Conservation (phyloP, 73 alveolate genomes). For the Paramecium bursaria region DNA sequence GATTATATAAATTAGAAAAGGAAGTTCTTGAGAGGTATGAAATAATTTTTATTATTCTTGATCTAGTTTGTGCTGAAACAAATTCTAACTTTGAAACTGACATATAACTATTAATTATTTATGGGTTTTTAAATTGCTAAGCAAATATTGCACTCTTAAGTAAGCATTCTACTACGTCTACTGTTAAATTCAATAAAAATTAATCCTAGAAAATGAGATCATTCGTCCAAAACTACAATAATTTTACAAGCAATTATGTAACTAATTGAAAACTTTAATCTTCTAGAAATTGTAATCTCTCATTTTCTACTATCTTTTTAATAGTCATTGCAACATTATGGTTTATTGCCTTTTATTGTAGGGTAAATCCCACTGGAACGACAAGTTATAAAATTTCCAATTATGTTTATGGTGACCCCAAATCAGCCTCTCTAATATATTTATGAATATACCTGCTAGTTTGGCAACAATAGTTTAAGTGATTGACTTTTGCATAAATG, state of each 20-base stretch:
- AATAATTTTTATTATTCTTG: conserved; percentile 66
- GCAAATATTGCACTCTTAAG: conserved; percentile 58
- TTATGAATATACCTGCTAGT: conserved; percentile 72
- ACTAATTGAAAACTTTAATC: conserved; percentile 55
- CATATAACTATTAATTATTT: conserved; percentile 57
- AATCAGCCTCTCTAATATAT: conserved; percentile 63
- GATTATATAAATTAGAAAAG: conserved; percentile 36
- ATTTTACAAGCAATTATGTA: conserved; percentile 7
- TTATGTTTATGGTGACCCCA: conserved; percentile 39
- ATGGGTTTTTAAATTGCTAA: conserved; percentile 29
- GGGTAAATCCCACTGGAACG: conserved; percentile 83
- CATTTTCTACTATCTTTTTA: conserved; percentile 63
- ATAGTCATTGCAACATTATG: conserved; percentile 66
- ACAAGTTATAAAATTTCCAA: conserved; percentile 64
- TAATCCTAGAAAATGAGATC: conserved; percentile 83
- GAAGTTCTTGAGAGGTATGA: conserved; percentile 58
- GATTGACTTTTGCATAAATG: conserved; percentile 78
- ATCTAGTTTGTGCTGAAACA: conserved; percentile 64
- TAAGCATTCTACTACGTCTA: conserved; percentile 79
- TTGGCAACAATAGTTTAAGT: conserved; percentile 79
- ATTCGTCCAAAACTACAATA: conserved; percentile 80
- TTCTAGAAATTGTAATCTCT: conserved; percentile 62
- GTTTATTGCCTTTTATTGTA: conserved; percentile 53
- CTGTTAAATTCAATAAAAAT: conserved; percentile 75
- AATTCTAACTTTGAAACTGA: conserved; percentile 68